Evolutionary conservation across 192 early-diverging fungal species (phyloP).

Genomic region (Podila epigama): DNA sequence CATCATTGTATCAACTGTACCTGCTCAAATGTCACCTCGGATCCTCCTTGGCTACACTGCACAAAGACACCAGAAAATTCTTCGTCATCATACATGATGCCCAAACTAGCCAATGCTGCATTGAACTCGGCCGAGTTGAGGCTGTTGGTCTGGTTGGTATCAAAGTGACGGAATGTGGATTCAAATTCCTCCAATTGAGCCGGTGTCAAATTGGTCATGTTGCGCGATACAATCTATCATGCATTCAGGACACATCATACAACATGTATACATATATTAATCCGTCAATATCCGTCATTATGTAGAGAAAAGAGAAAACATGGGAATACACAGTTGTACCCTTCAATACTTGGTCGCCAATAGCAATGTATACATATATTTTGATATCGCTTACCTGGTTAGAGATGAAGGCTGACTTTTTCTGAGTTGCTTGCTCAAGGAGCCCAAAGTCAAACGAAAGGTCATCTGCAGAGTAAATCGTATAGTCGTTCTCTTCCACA

Average conservation of each 20-base stretch:
- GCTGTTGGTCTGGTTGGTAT: conserved; percentile 85
- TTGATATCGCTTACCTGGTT: conserved; percentile 72
- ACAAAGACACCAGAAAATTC: conserved; percentile 75
- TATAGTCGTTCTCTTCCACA: conserved; percentile 94
- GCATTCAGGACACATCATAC: background rate
- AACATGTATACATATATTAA: too few species aligned
- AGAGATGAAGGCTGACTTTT: conserved; percentile 89
- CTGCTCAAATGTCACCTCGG: conserved; percentile 85
- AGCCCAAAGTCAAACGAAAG: conserved; percentile 85
- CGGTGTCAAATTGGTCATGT: conserved; percentile 92
- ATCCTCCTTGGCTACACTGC: conserved; percentile 64
- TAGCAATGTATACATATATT: background rate
- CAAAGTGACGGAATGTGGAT: conserved; percentile 91
- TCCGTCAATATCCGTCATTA: too few species aligned
- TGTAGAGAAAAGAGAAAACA: too few species aligned
- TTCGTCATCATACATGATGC: conserved; percentile 76
- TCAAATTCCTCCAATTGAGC: conserved; percentile 93
- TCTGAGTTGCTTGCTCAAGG: conserved; percentile 79
- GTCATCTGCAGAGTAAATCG: conserved; percentile 91
- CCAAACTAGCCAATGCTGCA: conserved; percentile 82
- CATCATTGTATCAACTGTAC: conserved; percentile 20
- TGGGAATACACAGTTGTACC: too few species aligned
- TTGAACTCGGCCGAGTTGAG: conserved; percentile 83
- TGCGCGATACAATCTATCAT: conserved; percentile 82
- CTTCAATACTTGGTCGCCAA: too few species aligned